Conservation (phyloP, 768 basidiomycete species). For the Mycena vulgaris region DNA sequence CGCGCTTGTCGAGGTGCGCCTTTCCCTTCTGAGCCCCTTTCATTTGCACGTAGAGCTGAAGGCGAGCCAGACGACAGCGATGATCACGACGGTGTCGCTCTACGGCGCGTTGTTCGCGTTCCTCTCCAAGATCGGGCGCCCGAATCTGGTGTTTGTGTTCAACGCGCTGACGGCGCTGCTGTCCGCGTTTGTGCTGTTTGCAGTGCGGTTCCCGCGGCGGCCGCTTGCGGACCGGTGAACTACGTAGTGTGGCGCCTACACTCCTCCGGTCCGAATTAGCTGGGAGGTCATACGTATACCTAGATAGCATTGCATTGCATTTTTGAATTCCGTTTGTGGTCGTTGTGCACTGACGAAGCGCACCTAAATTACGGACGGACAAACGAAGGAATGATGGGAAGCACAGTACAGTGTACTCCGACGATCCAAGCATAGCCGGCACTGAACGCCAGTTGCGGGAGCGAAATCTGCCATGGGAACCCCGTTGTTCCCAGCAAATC, state of each 20-base stretch:
- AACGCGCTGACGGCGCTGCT: slow-evolving; percentile 30
- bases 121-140: slow-evolving; percentile 23
- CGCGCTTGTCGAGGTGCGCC: slow-evolving; percentile 30
- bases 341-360: no score
- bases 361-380: no score
- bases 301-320: no score
- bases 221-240: not conserved
- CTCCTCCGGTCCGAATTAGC: no score
- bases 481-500: not conserved
- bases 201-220: slow-evolving; percentile 26
- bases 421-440: not conserved
- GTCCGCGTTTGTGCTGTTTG: slow-evolving; percentile 24
- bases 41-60: not conserved
- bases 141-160: slow-evolving; percentile 34
- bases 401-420: no score
- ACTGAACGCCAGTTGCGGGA: not conserved
- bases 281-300: no score
- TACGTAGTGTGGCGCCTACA: no score
- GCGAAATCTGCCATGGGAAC: not conserved
- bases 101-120: slow-evolving; percentile 33
- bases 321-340: no score
- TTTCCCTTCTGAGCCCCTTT: not conserved
- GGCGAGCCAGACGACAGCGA: slow-evolving; percentile 17
- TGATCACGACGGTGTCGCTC: slow-evolving; percentile 31
- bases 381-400: no score